Conservation (phyloP, 768 basidiomycete genomes). For the Hygrocybe punicea region DNA sequence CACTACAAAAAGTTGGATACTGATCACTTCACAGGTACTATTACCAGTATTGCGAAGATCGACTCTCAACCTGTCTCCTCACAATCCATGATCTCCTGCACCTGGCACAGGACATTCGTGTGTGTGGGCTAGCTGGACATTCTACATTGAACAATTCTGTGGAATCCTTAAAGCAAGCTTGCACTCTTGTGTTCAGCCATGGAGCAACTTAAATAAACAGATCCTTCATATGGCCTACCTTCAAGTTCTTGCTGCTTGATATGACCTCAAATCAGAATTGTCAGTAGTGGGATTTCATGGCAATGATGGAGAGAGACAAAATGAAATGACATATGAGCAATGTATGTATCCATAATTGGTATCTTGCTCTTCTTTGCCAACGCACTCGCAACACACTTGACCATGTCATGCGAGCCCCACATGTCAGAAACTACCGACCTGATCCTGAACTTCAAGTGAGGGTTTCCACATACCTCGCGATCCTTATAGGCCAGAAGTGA, state of each 20-base stretch:
- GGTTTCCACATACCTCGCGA: slow-evolving; percentile 13
- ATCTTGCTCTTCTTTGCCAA: background rate
- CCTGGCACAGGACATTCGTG: slow-evolving; percentile 28
- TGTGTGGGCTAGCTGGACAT: slow-evolving; percentile 35
- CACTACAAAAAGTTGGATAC: slow-evolving; percentile 24
- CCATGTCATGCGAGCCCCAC: slow-evolving; percentile 16
- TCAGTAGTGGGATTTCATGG: background rate
- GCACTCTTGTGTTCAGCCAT: slow-evolving; percentile 23
- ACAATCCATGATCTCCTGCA: slow-evolving; percentile 37
- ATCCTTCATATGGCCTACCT: slow-evolving; percentile 26
- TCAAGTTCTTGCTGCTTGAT: slow-evolving; percentile 20
- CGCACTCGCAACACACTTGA: background rate
- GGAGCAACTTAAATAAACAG: slow-evolving; percentile 24
- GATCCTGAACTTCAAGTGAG: background rate
- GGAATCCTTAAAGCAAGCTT: slow-evolving; percentile 25
- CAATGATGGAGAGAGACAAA: background rate
- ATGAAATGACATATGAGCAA: slow-evolving; percentile 4
- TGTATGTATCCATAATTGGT: no score
- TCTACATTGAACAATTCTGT: slow-evolving; percentile 36
- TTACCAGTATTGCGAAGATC: slow-evolving; percentile 27
- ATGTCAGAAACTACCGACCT: background rate
- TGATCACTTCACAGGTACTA: slow-evolving; percentile 24
- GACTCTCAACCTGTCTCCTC: slow-evolving; percentile 29
- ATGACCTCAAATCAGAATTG: slow-evolving; percentile 23
- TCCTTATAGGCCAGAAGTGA: slow-evolving; percentile 4